These are phyloP conservation scores for Martiniozyma asiatica DNA, from an alignment of 1,139 yeast species.

Conservation along the genomic window DNA sequence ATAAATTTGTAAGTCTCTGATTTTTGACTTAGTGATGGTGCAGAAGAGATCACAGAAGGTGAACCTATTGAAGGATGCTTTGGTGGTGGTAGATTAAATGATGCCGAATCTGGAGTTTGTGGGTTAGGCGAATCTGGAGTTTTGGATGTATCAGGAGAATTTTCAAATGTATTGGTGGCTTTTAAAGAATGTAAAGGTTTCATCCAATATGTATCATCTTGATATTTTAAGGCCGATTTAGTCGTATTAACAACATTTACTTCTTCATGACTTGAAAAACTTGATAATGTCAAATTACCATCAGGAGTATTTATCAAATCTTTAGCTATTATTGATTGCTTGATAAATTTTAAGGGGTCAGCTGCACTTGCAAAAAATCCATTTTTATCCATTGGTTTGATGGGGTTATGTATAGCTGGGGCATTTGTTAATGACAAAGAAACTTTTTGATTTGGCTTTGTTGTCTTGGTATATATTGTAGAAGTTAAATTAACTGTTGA, in stretches of 20 bases:
- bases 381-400: slow-evolving; percentile 16
- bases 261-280: slow-evolving; percentile 1
- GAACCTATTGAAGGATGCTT: slow-evolving; percentile 1
- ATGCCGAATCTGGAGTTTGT: not conserved
- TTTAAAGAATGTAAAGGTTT: slow-evolving; percentile 18
- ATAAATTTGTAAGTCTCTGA: slow-evolving; percentile 18
- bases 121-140: not conserved
- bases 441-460: slow-evolving; percentile 20
- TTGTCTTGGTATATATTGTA: slow-evolving; percentile 20
- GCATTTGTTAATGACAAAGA: slow-evolving; percentile 12
- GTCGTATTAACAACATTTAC: not conserved
- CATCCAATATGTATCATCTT: slow-evolving; percentile 20
- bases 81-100: not conserved
- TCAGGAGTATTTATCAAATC: slow-evolving; percentile 1
- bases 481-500: slow-evolving; percentile 19
- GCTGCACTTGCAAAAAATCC: slow-evolving; percentile 21
- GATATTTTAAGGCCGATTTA: too few relatives aligned
- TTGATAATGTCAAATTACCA: slow-evolving; percentile 1
- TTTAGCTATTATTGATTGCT: slow-evolving; percentile 1
- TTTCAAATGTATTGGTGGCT: not conserved
- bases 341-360: slow-evolving; percentile 19
- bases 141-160: not conserved
- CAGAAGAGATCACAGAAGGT: not conserved
- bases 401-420: slow-evolving; percentile 22
- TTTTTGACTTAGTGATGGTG: not conserved